These are phyloP conservation scores for Colletotrichum plurivorum DNA, from an alignment of 2,329 filamentous ascomycete genomes.

Conservation along the genomic window DNA sequence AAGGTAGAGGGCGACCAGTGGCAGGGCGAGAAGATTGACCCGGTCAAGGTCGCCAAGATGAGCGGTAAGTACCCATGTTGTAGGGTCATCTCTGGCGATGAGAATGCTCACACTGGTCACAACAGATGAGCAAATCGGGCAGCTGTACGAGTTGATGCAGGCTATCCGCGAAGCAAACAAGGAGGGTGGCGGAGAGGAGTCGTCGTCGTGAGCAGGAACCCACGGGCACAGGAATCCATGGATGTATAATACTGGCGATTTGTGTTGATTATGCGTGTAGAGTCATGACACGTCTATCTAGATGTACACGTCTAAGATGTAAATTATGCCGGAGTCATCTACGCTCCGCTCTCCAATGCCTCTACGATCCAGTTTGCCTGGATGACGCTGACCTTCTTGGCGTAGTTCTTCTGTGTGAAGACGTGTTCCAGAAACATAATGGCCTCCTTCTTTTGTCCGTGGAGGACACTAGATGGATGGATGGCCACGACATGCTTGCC, in stretches of 20 bases:
- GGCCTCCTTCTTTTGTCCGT: conserved; percentile 74
- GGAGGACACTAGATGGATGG: conserved; percentile 74
- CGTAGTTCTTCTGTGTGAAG: conserved; percentile 76
- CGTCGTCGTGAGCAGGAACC: conserved; percentile 35
- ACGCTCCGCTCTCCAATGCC: conserved; percentile 52
- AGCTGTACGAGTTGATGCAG: conserved; percentile 95
- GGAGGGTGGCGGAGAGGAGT: conserved; percentile 44
- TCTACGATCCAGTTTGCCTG: conserved; percentile 72
- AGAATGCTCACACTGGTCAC: neutral
- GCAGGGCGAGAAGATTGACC: conserved; percentile 88
- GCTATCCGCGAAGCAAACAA: conserved; percentile 70
- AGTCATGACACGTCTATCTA: neutral
- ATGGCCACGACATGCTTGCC: conserved; percentile 74
- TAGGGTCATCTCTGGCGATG: no score
- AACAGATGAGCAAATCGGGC: conserved; percentile 90
- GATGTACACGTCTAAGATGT: neutral
- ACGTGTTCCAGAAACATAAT: conserved; percentile 80
- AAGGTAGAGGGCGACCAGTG: conserved; percentile 89
- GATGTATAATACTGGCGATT: conserved; percentile 4
- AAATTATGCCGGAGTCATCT: neutral
- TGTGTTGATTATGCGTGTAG: conserved; percentile 11
- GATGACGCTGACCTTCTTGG: conserved; percentile 75
- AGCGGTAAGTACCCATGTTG: conserved; percentile 74
- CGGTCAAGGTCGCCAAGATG: conserved; percentile 90
- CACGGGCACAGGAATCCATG: neutral